Base-by-base conservation (phyloP, 2,329 filamentous ascomycete species). In the Colletotrichum echinochloae region DNA sequence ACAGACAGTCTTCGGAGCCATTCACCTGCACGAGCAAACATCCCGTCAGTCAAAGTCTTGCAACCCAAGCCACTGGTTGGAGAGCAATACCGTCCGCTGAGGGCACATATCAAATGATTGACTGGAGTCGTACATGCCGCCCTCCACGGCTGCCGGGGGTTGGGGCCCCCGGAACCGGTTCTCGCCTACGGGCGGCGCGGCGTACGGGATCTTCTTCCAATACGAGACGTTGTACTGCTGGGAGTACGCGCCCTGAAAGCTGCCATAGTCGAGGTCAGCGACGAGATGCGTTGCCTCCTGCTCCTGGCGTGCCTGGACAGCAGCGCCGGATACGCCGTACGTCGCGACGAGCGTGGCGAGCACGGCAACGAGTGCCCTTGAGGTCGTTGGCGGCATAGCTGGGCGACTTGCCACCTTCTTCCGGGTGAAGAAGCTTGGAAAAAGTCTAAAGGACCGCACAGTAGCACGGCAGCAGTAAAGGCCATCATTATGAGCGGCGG, bases 161-260 rank as follows among this genome's bases (percentile, higher is more conserved):
- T 91, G 89, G 2, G 89, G 89, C 0, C 83, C 87, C 62, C 88
- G 85, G 75, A 91, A 91, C 6, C 89, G 85, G 74, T 90, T 89
- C 56, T 82, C 75, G 1, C 88, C 87, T 16, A 83, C 79, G 18
- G 89, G 88, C 1, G 89, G 87, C 16, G 88, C 86, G 6, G 86
- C 88, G 74, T 87, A 91, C 20, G 89, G 89, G 59, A 91, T 89
- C 74, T 87, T 89, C 71, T 84, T 85, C 79, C 84, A 90, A 78
- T 89, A 88, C 33, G 84, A 86, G 51, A 90, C 84, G 74, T 90
- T 88, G 74, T 89, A 89, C 3, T 76, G 74, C 11, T 78, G 71
- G 23, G 84, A 83, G 73, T 87, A 87, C 55, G 83, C 82, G 23
- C 88, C 88, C 73, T 83, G 79, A 71, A 90, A 88, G 23, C 79